These are phyloP conservation scores for Cyclotella cryptica DNA, from an alignment of 108 stramenopile species.

Conservation along the genomic window DNA sequence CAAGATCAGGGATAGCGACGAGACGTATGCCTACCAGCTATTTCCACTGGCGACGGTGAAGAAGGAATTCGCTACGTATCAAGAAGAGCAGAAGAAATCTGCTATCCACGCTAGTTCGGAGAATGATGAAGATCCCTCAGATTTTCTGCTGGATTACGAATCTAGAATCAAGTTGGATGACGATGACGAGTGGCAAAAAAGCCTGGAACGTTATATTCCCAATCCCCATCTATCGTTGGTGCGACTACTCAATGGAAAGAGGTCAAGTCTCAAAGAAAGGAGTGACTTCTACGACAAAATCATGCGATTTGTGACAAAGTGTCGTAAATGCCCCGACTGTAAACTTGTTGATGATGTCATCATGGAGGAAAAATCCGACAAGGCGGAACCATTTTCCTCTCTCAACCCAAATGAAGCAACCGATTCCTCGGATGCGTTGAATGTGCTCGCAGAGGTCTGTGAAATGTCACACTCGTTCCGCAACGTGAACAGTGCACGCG, in stretches of 20 bases:
- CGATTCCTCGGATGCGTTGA: background rate
- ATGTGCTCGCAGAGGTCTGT: slow-evolving; percentile 50
- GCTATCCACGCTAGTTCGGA: background rate
- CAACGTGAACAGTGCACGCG: slow-evolving; percentile 52
- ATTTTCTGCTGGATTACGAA: slow-evolving; percentile 52
- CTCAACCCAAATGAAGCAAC: background rate
- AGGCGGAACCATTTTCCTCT: slow-evolving; percentile 6
- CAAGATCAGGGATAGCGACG: slow-evolving; percentile 71
- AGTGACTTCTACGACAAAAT: slow-evolving; percentile 60
- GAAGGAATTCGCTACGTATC: slow-evolving; percentile 27
- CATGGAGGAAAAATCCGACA: slow-evolving; percentile 28
- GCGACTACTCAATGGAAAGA: slow-evolving; percentile 49
- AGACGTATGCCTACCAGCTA: slow-evolving; percentile 71
- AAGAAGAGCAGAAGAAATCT: slow-evolving; percentile 20
- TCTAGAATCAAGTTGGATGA: slow-evolving; percentile 53
- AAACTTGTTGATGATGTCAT: slow-evolving; percentile 7
- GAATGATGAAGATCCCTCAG: background rate
- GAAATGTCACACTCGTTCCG: slow-evolving; percentile 57
- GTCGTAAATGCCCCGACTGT: slow-evolving; percentile 58
- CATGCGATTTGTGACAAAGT: slow-evolving; percentile 60
- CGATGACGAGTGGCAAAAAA: slow-evolving; percentile 62
- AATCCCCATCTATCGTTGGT: slow-evolving; percentile 4
- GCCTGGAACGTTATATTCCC: slow-evolving; percentile 39
- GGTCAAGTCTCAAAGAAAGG: slow-evolving; percentile 46
- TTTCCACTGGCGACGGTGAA: slow-evolving; percentile 45